Conservation (phyloP, 148 eudicot genomes). For the Heliamphora exappendiculata region DNA sequence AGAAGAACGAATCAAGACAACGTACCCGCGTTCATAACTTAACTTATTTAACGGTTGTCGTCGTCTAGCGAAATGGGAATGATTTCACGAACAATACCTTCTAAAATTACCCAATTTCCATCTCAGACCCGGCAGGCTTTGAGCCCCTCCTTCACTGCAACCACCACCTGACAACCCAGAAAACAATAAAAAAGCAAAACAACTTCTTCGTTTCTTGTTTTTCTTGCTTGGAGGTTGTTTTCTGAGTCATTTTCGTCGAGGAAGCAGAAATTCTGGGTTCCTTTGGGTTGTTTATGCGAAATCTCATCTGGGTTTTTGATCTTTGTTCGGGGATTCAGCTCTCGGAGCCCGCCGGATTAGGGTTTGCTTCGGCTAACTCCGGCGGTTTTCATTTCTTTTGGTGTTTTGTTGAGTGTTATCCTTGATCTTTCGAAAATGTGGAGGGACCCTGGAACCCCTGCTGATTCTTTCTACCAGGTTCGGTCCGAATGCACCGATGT, state of each 20-base stretch:
- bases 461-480: conserved; percentile 76
- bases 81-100: too few species aligned
- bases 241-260: conserved; percentile 3
- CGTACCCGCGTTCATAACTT: background rate
- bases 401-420: background rate
- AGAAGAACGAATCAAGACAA: background rate
- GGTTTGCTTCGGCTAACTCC: conserved; percentile 20
- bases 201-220: background rate
- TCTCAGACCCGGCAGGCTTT: background rate
- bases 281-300: background rate
- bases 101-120: background rate
- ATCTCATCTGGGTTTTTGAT: background rate
- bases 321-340: background rate
- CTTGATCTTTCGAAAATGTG: conserved; percentile 39
- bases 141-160: background rate
- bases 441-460: conserved; percentile 64
- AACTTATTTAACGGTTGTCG: conserved; percentile 1
- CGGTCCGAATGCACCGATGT: conserved; percentile 74
- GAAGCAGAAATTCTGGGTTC: conserved; percentile 15
- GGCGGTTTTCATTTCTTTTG: conserved; percentile 8
- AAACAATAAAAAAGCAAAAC: background rate
- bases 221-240: conserved; percentile 13
- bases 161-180: background rate
- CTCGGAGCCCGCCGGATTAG: conserved; percentile 7
- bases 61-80: background rate